Base-by-base conservation (phyloP, 495 filamentous ascomycete species). In the Sordaria brevicollis region DNA sequence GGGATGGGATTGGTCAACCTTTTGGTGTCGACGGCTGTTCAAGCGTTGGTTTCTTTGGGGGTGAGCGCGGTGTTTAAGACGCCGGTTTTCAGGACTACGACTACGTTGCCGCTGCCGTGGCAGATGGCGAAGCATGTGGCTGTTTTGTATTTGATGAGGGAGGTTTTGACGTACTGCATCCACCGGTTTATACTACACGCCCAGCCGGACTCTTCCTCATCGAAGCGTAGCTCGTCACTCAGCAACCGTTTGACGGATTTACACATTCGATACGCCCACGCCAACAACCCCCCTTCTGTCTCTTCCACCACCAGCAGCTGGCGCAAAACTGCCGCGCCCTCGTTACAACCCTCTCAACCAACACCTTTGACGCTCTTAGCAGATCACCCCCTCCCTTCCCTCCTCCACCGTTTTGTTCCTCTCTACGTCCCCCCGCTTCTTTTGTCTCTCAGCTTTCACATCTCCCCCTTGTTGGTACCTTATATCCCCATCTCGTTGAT, bases 381-480 rank as follows among this genome's bases (percentile, higher is more conserved):
- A 76, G 93, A 97, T 78, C 92, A 97, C 73, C 93, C 93, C 0
- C 35, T 90, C n/a, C 81, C 87, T 5, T 91, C 93, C 71, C 79
- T 96, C 2, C 73, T 96, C 11, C 80, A 83, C 67, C 87, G 84
- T 65, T 91, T 92, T 74, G 39, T 94, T 21, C 94, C 94, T 0
- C 84, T 88, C 19, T 94, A 92, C 77, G 73, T 90, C 3, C 92
- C 94, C 9, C 89, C 90, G 2, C 70, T 77, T 0, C 0, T 62
- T 0, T 2, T 62, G 84, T 25, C 76, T 2, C 35, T 75, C 19
- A n/a, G 66, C 5, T 67, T 75, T 8, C 49, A 70, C 36, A 8
- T 36, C 1, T 8, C 35, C 9, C 39, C 67, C 2, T 4, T 35
- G 0, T 1, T 68, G 0, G n/a, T 34, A 4, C 25, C 29, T 0